Evolutionary conservation across 495 filamentous ascomycete species (phyloP).

Genomic region (Antarctomyces pellizariae): DNA sequence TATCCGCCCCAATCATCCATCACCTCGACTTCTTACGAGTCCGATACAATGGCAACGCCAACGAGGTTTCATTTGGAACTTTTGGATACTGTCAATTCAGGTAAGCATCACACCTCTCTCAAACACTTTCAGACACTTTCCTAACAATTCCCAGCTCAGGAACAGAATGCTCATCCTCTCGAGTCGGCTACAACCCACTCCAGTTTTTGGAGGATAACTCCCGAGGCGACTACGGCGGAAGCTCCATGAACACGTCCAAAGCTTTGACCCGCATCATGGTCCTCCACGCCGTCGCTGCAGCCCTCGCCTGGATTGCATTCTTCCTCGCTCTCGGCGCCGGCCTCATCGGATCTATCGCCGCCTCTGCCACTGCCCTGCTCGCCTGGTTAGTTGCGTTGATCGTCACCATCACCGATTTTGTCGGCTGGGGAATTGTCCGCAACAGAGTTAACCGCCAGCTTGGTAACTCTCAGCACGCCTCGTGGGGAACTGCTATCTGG

Average conservation of each 20-base stretch:
- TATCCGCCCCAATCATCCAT: slow-evolving; percentile 30
- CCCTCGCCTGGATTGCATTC: slow-evolving; percentile 33
- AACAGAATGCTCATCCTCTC: neutral
- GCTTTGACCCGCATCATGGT: slow-evolving; percentile 31
- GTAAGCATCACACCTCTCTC: neutral
- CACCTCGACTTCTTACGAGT: slow-evolving; percentile 27
- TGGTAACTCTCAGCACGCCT: slow-evolving; percentile 14
- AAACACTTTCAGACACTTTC: neutral
- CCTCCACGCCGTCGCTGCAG: slow-evolving; percentile 34
- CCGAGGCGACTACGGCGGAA: slow-evolving; percentile 18
- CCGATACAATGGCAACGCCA: slow-evolving; percentile 17
- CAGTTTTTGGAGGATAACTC: slow-evolving; percentile 17
- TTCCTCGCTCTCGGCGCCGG: slow-evolving; percentile 27
- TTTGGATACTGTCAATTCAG: slow-evolving; percentile 27
- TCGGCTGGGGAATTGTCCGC: slow-evolving; percentile 25
- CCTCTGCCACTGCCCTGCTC: slow-evolving; percentile 21
- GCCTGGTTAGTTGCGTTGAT: slow-evolving; percentile 31
- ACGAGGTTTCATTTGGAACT: slow-evolving; percentile 27
- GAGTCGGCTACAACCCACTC: slow-evolving; percentile 29
- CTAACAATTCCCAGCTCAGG: slow-evolving; percentile 6
- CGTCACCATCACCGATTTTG: slow-evolving; percentile 31
- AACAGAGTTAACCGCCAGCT: slow-evolving; percentile 21
- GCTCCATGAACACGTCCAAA: slow-evolving; percentile 19
- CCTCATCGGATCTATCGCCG: slow-evolving; percentile 25
- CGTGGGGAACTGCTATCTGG: slow-evolving; percentile 26